Conservation (phyloP, 169 alveolate species). For the Eimeria praecox region DNA sequence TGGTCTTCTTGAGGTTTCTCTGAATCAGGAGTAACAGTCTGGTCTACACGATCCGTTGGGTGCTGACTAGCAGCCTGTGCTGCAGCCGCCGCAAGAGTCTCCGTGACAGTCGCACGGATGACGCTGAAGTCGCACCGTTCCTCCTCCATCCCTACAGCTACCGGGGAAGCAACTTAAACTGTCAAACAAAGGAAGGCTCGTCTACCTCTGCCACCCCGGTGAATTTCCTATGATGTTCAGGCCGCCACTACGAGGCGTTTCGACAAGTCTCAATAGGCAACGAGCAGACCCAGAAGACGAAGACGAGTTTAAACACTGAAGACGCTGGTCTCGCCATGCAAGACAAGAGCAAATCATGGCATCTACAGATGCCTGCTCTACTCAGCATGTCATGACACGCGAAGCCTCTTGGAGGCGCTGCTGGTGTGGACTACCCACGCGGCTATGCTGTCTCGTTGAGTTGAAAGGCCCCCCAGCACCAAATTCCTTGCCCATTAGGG, state of each 20-base stretch:
- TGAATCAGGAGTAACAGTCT: neutral
- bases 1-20: constrained; percentile 26
- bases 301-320: neutral
- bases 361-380: neutral
- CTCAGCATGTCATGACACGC: neutral
- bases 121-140: constrained; percentile 43
- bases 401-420: constrained; percentile 13
- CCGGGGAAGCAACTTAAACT: neutral
- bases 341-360: constrained; percentile 31
- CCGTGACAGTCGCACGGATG: constrained; percentile 56
- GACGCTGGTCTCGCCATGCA: neutral
- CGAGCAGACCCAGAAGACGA: neutral
- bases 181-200: neutral
- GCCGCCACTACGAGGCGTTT: neutral
- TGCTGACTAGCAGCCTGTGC: constrained; percentile 75
- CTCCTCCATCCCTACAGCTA: constrained; percentile 59
- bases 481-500: neutral
- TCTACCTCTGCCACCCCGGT: neutral
- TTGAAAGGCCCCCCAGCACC: neutral
- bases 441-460: neutral
- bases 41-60: constrained; percentile 55
- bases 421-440: neutral
- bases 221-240: constrained; percentile 11
- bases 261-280: neutral
- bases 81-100: constrained; percentile 8